Evolutionary conservation across 331 rosid species (phyloP).

Genomic region (Pyracantha coccinea): DNA sequence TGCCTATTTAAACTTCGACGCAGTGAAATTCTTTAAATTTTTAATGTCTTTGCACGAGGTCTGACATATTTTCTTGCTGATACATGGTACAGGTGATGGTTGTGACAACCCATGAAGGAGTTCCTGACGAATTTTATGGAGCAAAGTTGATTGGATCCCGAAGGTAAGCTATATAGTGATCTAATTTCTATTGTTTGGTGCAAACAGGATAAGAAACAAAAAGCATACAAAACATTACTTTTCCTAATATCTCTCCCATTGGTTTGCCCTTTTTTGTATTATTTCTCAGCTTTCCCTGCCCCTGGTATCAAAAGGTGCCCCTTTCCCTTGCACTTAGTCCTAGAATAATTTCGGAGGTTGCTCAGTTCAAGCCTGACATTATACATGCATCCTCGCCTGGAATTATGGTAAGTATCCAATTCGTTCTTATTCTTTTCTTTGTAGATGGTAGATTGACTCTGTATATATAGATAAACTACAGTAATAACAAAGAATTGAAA

Average conservation of each 20-base stretch:
- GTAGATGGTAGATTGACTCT: neutral
- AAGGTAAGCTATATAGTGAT: conserved; percentile 40
- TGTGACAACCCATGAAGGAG: conserved; percentile 98
- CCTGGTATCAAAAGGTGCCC: conserved; percentile 94
- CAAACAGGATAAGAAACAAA: neutral
- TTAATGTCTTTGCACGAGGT: neutral
- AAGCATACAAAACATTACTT: neutral
- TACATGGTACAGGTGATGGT: conserved; percentile 68
- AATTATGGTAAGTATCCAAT: conserved; percentile 60
- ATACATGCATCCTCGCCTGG: conserved; percentile 99
- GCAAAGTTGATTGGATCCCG: conserved; percentile 90
- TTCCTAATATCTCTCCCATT: neutral
- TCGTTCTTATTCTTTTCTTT: neutral
- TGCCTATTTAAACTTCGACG: neutral
- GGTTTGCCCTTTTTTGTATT: neutral
- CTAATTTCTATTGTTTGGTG: neutral
- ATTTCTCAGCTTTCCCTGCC: conserved; percentile 81
- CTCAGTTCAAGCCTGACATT: conserved; percentile 93
- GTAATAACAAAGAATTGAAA: neutral
- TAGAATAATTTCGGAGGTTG: conserved; percentile 93
- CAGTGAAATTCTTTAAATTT: neutral
- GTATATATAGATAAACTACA: neutral
- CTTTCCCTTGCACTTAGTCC: conserved; percentile 99
- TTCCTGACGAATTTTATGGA: conserved; percentile 82
- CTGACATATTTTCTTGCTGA: conserved; percentile 15